These are phyloP conservation scores for Fusarium sp. DNA, from an alignment of 2,329 filamentous ascomycete genomes.

Conservation along the genomic window DNA sequence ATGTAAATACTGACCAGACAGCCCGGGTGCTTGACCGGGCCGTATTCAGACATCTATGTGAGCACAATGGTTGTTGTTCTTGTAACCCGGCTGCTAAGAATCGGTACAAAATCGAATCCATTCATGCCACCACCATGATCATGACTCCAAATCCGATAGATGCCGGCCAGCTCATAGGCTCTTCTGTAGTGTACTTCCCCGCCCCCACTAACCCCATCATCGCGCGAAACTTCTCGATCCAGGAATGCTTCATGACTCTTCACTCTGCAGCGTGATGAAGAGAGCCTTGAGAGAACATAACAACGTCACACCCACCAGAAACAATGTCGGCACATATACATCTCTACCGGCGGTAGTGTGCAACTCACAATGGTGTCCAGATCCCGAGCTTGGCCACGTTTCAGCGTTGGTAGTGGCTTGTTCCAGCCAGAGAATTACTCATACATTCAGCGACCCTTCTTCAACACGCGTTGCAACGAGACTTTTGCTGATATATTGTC, in stretches of 20 bases:
- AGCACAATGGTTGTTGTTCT: no score
- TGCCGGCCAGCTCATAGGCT: slow-evolving; percentile 10
- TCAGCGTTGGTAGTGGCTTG: slow-evolving; percentile 66
- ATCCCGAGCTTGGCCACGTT: slow-evolving; percentile 68
- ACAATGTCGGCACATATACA: no score
- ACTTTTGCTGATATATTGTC: slow-evolving; percentile 66
- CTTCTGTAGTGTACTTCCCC: no score
- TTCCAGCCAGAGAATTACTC: slow-evolving; percentile 76
- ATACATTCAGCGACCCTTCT: slow-evolving; percentile 70
- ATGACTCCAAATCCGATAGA: slow-evolving; percentile 5
- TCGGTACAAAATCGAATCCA: not conserved
- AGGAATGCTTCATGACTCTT: not conserved
- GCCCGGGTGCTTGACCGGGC: slow-evolving; percentile 23
- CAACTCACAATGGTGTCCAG: slow-evolving; percentile 65
- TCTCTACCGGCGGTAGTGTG: no score
- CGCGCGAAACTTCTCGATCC: slow-evolving; percentile 5
- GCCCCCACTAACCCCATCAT: not conserved
- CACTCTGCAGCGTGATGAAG: not conserved
- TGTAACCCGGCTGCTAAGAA: no score
- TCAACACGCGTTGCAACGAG: slow-evolving; percentile 63
- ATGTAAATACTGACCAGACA: not conserved
- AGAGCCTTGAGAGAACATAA: no score
- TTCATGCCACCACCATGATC: slow-evolving; percentile 24
- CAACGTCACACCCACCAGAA: no score
- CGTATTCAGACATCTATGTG: not conserved